Evolutionary conservation across 768 basidiomycete species (phyloP), one percentile per base, ranked within the genome.

Genomic region (Boletus patriciae): DNA sequence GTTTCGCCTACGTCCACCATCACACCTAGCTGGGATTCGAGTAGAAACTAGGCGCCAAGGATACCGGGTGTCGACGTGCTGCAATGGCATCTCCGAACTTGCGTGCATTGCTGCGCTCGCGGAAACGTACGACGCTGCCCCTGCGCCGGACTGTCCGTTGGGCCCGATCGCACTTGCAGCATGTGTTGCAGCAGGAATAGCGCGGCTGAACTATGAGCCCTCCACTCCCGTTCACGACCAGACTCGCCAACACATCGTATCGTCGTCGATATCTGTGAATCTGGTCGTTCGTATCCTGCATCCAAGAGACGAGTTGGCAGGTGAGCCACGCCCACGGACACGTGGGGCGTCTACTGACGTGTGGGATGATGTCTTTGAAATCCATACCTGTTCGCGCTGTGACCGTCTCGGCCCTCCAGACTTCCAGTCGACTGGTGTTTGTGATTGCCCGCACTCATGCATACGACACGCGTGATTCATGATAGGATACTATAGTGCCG

Each of bases 161-260:
- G 86, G 86, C 0, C 88, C 88, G 0, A 81, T 90, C 29, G 85
- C 87, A 0, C 77, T 89, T 25, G 88, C 87, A 6, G 86, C 87
- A 21, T 85, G 83, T 63, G 79, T 88, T 42, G 85, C 88, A 52
- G 78, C 89, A 4, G 86, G 78, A 4, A 74, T 81, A 34, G n/a
- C n/a, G n/a, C n/a, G n/a, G n/a, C 82, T 82, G 4, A 87, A 88
- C 63, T 86, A n/a, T 82, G 58, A 61, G 81, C n/a, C n/a, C n/a
- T n/a, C n/a, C n/a, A n/a, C n/a, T n/a, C 23, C 18, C 21, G 36
- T 40, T 29, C 19, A 7, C 23, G 42, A 21, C 33, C 11, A 36
- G 6, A 38, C 31, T 42, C 34, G 25, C 37, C n/a, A 33, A 48
- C 23, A 5, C 27, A 18, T 40, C 18, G 15, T 5, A 7, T 29